Percentiles rank a stretch among this genome's conserved stretches.
phyloP scores from a whole-genome alignment of 73 alveolate species.

The Symbiodinium natans region DNA sequence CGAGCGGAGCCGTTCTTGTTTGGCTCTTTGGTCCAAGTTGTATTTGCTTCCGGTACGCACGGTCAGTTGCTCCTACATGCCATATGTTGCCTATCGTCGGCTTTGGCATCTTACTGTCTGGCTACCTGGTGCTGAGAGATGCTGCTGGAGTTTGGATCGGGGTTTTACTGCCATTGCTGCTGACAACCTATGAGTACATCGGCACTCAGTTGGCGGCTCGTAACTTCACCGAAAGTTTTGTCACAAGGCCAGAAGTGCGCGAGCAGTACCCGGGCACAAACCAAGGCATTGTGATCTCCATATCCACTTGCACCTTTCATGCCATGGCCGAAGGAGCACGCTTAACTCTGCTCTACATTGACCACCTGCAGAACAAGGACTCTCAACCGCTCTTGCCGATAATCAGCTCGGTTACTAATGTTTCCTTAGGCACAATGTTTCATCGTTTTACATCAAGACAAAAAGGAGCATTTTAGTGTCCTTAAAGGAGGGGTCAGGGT shows the following conservation, averaged over 20 bases:
- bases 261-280: slow-evolving; percentile 46
- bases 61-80: slow-evolving; percentile 1
- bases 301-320: slow-evolving; percentile 35
- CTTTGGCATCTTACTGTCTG: slow-evolving; percentile 3
- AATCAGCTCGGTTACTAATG: slow-evolving; percentile 27
- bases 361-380: not conserved
- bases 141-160: slow-evolving; percentile 16
- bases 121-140: slow-evolving; percentile 1
- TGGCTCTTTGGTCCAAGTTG: not conserved
- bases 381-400: not conserved
- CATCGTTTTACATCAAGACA: too few relatives aligned
- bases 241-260: not conserved
- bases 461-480: too few relatives aligned
- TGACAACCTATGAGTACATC: slow-evolving; percentile 11
- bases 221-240: not conserved
- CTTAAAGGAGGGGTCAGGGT: too few relatives aligned
- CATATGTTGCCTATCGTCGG: slow-evolving; percentile 27
- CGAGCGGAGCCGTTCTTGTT: not conserved
- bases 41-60: slow-evolving; percentile 10
- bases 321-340: slow-evolving; percentile 86
- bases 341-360: slow-evolving; percentile 19
- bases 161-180: slow-evolving; percentile 6
- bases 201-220: not conserved
- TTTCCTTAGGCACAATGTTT: too few relatives aligned
- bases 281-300: slow-evolving; percentile 49